Conservation (phyloP, 208 protist genomes). For the Acanthamoeba triangularis region DNA sequence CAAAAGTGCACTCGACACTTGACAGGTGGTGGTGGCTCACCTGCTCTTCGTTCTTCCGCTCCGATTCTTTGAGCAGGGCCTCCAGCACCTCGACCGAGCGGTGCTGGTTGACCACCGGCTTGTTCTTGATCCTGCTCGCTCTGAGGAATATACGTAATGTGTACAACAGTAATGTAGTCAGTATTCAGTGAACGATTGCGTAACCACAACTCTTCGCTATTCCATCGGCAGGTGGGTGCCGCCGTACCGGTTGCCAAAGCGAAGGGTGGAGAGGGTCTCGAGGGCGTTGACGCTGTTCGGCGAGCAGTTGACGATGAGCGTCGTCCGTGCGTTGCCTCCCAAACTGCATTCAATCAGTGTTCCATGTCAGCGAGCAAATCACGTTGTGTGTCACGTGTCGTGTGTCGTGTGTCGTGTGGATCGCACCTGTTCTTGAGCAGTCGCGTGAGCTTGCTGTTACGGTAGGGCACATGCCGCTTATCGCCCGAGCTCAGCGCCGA, state of each 20-base stretch:
- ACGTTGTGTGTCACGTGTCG: background rate
- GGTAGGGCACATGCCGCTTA: constrained; percentile 86
- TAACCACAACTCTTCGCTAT: background rate
- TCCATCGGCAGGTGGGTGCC: no score
- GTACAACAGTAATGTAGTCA: background rate
- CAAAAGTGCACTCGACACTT: no score
- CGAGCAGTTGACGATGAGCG: constrained; percentile 93
- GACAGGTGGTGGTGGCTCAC: background rate
- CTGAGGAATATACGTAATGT: background rate
- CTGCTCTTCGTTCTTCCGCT: constrained; percentile 14
- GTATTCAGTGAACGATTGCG: no score
- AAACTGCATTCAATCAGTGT: constrained; percentile 77
- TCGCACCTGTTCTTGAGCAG: constrained; percentile 87
- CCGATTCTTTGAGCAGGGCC: background rate
- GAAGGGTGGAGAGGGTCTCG: constrained; percentile 94
- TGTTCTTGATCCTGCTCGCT: constrained; percentile 37
- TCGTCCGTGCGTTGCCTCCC: constrained; percentile 93
- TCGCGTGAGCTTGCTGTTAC: constrained; percentile 91
- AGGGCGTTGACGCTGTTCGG: constrained; percentile 88
- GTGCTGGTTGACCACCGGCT: background rate
- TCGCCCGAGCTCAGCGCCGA: constrained; percentile 88
- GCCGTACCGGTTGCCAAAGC: constrained; percentile 89
- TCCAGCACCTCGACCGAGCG: background rate
- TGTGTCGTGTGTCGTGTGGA: background rate
- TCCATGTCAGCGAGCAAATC: constrained; percentile 54